Base-by-base conservation (phyloP, 108 stramenopile species). In the Mediolabrus comicus region DNA sequence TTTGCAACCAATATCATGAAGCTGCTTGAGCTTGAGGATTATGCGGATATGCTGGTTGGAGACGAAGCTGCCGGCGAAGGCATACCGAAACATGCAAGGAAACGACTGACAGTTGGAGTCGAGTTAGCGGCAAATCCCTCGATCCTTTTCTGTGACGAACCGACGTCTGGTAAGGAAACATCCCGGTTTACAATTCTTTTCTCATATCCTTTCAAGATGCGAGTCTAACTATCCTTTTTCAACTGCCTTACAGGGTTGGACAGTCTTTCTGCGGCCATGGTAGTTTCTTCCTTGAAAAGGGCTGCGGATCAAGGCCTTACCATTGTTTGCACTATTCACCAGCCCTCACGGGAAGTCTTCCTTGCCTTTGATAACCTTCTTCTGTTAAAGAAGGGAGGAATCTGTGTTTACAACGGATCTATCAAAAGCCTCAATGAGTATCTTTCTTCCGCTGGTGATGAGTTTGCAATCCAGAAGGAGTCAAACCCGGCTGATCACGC, bases 291-390 rank as follows among this genome's bases (percentile, higher is more conserved):
- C 10, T 75, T 97, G 7, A 81, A 91, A 51, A 64, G 65, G 29
- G 53, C 95, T 56, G 81, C 87, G 11, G 25, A 58, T 17, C 19
- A 52, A 3, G 75, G 82, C 24, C 86, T 91, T 82, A 65, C 95
- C 5, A 84, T 97, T 69, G 91, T 80, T 2, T 75, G 84, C 14
- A 90, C 96, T 16, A 80, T 97, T 63, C 97, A 97, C 77, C 95
- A 96, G 65, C 97, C 97, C 0, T 66, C 92, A 1, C 86, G 84
- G 1, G 85, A 82, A 14, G 94, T 96, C 38, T 96, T 90, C 82
- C 78, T 85, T 11, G 38, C 87, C 59, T 75, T 95, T 61, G 91
- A 95, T 66, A 75, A 90, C 53, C 62, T 91, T 25, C 61, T 97
- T 3, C 64, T 97, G 56, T 56, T 96, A 58, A 86, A 81, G 41